phyloP scores from a whole-genome alignment of 129 eudicot genomes.

The Pulicaria dysenterica region DNA sequence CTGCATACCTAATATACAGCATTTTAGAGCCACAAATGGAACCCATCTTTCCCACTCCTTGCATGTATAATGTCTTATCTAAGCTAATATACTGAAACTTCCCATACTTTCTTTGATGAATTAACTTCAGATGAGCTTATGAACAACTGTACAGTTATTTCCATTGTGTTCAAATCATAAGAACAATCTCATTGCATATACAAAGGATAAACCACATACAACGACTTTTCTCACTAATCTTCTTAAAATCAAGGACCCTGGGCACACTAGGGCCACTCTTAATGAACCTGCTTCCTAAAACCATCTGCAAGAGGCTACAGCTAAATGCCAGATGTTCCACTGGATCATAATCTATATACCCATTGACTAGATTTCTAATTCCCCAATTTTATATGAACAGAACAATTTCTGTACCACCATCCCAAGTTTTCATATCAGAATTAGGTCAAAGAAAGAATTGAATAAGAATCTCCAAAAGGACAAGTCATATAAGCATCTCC shows the following conservation, averaged over 20 bases:
- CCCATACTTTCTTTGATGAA: too few relatives aligned
- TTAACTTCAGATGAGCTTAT: neutral
- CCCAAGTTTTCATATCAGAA: constrained; percentile 4
- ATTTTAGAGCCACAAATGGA: neutral
- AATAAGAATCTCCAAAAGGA: neutral
- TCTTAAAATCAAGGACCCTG: constrained; percentile 6
- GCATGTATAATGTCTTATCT: neutral
- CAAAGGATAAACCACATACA: constrained; percentile 1
- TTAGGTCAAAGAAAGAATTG: constrained; percentile 11
- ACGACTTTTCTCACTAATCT: neutral
- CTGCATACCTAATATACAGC: too few relatives aligned
- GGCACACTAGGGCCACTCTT: neutral
- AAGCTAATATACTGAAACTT: neutral
- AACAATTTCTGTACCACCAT: neutral
- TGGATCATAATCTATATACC: constrained; percentile 1
- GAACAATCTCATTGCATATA: neutral
- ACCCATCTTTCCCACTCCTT: neutral
- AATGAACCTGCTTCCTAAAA: constrained; percentile 6
- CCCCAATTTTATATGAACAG: constrained; percentile 5
- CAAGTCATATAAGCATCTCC: neutral
- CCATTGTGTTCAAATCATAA: neutral
- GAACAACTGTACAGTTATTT: neutral
- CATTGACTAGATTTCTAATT: neutral
- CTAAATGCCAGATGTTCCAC: constrained; percentile 11
- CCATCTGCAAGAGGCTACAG: neutral